Evolutionary conservation across 257 asterid species (phyloP).

Genomic region (Vinca minor): DNA sequence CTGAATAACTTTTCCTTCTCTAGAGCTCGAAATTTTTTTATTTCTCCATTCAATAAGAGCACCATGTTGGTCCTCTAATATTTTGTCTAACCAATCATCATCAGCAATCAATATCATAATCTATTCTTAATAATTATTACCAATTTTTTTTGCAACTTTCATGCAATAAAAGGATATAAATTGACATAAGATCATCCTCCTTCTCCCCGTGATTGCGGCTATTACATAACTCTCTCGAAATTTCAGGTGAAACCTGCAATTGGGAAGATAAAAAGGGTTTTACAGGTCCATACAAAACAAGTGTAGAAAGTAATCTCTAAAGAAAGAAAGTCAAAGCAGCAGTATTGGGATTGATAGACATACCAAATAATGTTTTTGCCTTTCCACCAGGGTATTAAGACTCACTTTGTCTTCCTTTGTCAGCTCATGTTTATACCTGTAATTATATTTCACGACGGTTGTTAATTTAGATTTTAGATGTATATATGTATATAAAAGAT

Average conservation of each 20-base stretch:
- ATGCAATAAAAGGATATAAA: constrained; percentile 59
- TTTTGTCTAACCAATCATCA: background rate
- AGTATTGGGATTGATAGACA: constrained; percentile 20
- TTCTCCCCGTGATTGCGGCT: constrained; percentile 95
- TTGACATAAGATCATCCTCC: constrained; percentile 61
- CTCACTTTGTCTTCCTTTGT: constrained; percentile 67
- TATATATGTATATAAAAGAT: background rate
- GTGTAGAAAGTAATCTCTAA: background rate
- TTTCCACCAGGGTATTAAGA: constrained; percentile 52
- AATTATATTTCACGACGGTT: background rate
- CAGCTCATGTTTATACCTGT: constrained; percentile 83
- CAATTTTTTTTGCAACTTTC: background rate
- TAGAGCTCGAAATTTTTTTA: background rate
- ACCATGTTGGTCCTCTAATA: background rate
- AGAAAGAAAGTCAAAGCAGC: background rate
- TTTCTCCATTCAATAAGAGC: background rate
- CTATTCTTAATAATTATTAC: background rate
- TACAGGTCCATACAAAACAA: background rate
- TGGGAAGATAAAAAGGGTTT: constrained; percentile 7
- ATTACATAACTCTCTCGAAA: constrained; percentile 72
- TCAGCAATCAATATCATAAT: background rate
- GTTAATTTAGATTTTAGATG: too few relatives aligned
- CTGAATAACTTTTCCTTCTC: background rate
- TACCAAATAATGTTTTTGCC: constrained; percentile 77
- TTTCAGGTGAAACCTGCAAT: constrained; percentile 86